These are phyloP conservation scores for Tolypocladium guangdongense DNA, from an alignment of 2,329 filamentous ascomycete species.

Conservation along the genomic window DNA sequence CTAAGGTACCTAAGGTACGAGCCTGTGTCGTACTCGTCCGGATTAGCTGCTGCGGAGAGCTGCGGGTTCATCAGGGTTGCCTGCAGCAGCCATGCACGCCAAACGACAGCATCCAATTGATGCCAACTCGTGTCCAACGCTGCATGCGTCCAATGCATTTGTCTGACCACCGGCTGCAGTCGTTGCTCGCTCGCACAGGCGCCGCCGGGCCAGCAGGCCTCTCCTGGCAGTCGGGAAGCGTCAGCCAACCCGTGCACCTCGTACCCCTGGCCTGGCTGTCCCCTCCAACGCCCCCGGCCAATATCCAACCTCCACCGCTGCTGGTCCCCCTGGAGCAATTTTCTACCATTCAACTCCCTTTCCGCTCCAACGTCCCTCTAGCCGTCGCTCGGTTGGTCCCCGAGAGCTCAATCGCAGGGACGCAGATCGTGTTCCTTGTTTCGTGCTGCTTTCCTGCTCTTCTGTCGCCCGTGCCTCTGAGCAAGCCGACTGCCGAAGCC, in stretches of 20 bases:
- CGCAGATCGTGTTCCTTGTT: neutral
- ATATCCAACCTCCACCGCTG: constrained; percentile 2
- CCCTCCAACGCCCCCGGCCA: neutral
- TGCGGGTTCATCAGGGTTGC: neutral
- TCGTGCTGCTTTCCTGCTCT: neutral
- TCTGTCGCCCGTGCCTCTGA: neutral
- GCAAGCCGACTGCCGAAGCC: neutral
- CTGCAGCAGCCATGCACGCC: neutral
- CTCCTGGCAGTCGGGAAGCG: neutral
- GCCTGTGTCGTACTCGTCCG: too few relatives aligned
- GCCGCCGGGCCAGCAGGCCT: neutral
- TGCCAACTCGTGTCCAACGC: neutral
- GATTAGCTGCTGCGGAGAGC: neutral
- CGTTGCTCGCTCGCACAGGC: neutral
- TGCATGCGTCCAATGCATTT: neutral
- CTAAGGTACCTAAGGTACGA: too few relatives aligned
- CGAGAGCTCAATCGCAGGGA: neutral
- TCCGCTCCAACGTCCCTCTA: neutral
- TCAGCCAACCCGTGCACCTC: neutral
- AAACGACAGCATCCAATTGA: neutral
- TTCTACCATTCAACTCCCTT: neutral
- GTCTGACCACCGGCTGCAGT: neutral
- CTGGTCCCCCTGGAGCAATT: constrained; percentile 3
- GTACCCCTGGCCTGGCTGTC: neutral
- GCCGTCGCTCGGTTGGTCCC: neutral